These are phyloP conservation scores for Rhodotorula mucilaginosa DNA, from an alignment of 1,284 basidiomycete genomes.

Conservation along the genomic window DNA sequence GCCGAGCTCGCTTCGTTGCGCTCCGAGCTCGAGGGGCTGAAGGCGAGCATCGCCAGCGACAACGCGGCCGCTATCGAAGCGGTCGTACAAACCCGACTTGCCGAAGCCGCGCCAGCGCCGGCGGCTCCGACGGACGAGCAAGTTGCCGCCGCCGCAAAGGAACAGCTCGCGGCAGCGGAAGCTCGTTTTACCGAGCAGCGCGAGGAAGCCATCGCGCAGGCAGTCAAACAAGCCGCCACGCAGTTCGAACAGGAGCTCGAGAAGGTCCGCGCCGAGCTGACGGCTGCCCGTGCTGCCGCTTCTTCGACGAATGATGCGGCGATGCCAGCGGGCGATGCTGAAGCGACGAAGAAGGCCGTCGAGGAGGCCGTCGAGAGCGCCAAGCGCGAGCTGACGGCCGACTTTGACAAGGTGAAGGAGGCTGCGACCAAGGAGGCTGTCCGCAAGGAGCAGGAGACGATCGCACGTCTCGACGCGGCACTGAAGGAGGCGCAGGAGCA, in stretches of 20 bases:
- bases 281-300: slow-evolving; percentile 8
- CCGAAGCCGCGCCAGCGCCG: slow-evolving; percentile 17
- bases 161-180: slow-evolving; percentile 28
- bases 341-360: slow-evolving; percentile 29
- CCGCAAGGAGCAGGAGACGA: slow-evolving; percentile 33
- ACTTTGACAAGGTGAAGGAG: slow-evolving; percentile 33
- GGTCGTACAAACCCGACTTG: slow-evolving; percentile 27
- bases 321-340: slow-evolving; percentile 8
- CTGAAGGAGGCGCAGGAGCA: slow-evolving; percentile 30
- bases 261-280: slow-evolving; percentile 21
- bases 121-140: slow-evolving; percentile 17
- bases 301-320: neutral
- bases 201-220: slow-evolving; percentile 30
- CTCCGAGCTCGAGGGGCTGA: slow-evolving; percentile 24
- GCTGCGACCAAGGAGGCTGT: slow-evolving; percentile 29
- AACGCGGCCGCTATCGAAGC: slow-evolving; percentile 35
- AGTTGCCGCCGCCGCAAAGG: slow-evolving; percentile 23
- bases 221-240: slow-evolving; percentile 27
- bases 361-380: slow-evolving; percentile 31
- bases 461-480: slow-evolving; percentile 27
- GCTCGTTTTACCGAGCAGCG: slow-evolving; percentile 19
- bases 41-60: slow-evolving; percentile 24
- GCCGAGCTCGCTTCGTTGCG: slow-evolving; percentile 14
- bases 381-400: slow-evolving; percentile 28
- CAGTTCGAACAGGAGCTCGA: slow-evolving; percentile 29